Base-by-base conservation (phyloP, 1,284 basidiomycete genomes). In the Apiotrichum veenhuisii region DNA sequence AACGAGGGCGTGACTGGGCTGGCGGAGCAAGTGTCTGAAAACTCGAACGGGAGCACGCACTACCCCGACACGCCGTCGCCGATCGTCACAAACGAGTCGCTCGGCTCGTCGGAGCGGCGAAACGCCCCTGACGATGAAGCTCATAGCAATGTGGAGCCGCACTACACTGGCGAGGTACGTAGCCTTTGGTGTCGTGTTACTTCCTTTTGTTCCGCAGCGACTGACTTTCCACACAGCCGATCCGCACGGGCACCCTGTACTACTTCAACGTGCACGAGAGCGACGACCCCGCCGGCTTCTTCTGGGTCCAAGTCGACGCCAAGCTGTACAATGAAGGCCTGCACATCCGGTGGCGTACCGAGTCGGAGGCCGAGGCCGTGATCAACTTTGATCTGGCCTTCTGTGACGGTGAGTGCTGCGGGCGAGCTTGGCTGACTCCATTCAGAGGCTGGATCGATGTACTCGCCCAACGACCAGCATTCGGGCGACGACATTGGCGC, bases 261-360 rank as follows among this genome's bases (percentile, higher is more conserved):
- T 94, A 91, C 70, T 82, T 94, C 52, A 91, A 94, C 59, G 91
- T 93, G 0, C 90, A 94, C 71, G 85, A 70, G 46, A 54, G 53
- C 8, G 62, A 61, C 8, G 48, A 84, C 0, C 75, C 82, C 2
- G 85, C 86, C 14, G 86, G 88, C 0, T 93, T 85, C 73, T 77
- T 82, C 41, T 94, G 91, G 91, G 84, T 91, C 65, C 81, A 86
- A 61, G 89, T 88, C 59, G 88, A 91, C 69, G 91, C 89, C 0
- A 78, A 91, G 14, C 78, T 94, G 0, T 92, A 89, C 68, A 84
- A 84, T 0, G 84, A 88, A 61, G 85, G 88, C 74, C 80, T 93
- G 1, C 77, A 91, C 2, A 80, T 94, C 1, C 87, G 85, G 14
- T 94, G 91, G 90, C 81, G 90, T 52, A 85, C 87, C 5, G 82